phyloP scores from a whole-genome alignment of 495 filamentous ascomycete genomes.

The Penicillium diatomitis region DNA sequence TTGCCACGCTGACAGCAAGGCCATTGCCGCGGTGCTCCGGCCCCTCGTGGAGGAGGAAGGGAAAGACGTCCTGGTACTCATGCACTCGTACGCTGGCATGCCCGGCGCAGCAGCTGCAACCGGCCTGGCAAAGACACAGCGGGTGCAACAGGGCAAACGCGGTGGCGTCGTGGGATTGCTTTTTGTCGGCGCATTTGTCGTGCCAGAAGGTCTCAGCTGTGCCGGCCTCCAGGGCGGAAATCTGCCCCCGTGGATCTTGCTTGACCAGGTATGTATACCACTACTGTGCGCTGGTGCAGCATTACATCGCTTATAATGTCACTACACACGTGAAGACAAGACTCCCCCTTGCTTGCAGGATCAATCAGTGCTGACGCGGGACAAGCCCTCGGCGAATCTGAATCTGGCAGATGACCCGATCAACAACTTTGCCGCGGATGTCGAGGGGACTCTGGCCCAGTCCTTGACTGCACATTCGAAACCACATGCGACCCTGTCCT shows the following conservation, averaged over 20 bases:
- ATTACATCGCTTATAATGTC: too few relatives aligned
- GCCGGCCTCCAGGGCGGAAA: constrained; percentile 18
- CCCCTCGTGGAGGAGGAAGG: constrained; percentile 17
- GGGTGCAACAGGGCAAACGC: constrained; percentile 9
- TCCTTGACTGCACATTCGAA: constrained; percentile 6
- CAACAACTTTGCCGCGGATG: constrained; percentile 18
- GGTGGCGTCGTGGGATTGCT: constrained; percentile 23
- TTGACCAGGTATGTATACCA: constrained; percentile 11
- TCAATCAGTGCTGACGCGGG: neutral
- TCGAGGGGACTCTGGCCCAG: constrained; percentile 6
- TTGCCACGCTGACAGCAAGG: constrained; percentile 11
- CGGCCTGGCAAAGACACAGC: constrained; percentile 10
- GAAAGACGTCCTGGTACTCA: constrained; percentile 17
- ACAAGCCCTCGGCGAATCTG: constrained; percentile 12
- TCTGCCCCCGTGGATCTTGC: constrained; percentile 18
- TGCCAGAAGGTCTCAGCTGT: constrained; percentile 19
- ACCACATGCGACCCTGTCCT: constrained; percentile 19
- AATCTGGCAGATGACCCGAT: constrained; percentile 14
- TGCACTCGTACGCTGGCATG: constrained; percentile 28
- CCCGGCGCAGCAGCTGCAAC: constrained; percentile 18
- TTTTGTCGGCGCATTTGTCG: constrained; percentile 20
- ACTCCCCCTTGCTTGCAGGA: neutral
- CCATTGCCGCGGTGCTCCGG: constrained; percentile 5
- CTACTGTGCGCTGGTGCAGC: neutral
- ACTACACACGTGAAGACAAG: too few relatives aligned